phyloP scores from a whole-genome alignment of 108 stramenopile species.

The Chaetoceros muelleri region DNA sequence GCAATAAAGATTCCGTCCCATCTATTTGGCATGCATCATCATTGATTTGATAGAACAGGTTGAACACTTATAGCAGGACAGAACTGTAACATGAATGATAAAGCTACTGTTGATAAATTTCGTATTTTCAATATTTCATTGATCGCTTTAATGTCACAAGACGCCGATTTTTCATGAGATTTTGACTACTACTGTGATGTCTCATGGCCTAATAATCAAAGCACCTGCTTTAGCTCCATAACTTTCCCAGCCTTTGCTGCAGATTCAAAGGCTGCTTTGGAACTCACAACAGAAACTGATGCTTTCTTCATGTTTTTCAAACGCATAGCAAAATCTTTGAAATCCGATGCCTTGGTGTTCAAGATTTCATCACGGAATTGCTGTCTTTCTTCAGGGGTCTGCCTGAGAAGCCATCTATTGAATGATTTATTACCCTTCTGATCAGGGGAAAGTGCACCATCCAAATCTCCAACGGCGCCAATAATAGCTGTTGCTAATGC shows the following conservation, averaged over 20 bases:
- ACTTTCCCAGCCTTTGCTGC: conserved; percentile 67
- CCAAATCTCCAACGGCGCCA: conserved; percentile 92
- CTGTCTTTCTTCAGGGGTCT: conserved; percentile 76
- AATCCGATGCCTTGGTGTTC: conserved; percentile 79
- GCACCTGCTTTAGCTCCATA: conserved; percentile 40
- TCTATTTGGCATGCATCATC: no score
- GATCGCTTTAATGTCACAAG: no score
- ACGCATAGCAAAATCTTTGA: conserved; percentile 77
- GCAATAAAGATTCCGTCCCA: no score
- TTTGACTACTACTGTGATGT: no score
- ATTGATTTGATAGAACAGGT: no score
- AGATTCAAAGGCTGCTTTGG: conserved; percentile 78
- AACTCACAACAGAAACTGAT: conserved; percentile 81
- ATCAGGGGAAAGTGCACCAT: conserved; percentile 83
- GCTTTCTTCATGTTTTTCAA: conserved; percentile 72
- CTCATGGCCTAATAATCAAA: conserved; percentile 24
- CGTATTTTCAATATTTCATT: no score
- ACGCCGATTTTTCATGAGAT: no score
- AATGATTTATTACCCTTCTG: conserved; percentile 72
- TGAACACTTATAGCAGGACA: no score
- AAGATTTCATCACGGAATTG: conserved; percentile 81
- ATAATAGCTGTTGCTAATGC: conserved; percentile 77
- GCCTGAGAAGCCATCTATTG: conserved; percentile 73
- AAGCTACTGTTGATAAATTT: no score
- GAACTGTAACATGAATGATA: no score